Evolutionary conservation across 352 stramenopile species (phyloP).

Genomic region (Phytophthora citrophthora): DNA sequence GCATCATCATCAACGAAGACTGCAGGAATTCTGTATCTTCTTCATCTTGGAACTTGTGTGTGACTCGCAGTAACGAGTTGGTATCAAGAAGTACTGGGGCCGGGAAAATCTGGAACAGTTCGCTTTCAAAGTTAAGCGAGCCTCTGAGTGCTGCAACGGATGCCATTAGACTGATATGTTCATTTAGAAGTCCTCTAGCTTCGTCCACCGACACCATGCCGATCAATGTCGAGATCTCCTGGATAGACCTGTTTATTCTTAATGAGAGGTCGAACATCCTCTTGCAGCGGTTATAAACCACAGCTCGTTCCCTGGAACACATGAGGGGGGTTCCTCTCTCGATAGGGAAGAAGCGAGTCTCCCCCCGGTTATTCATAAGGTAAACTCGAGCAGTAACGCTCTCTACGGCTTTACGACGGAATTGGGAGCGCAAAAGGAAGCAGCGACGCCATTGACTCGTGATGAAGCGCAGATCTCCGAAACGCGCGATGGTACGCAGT

Average conservation of each 20-base stretch:
- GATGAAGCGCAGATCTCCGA: slow-evolving; percentile 58
- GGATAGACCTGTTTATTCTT: slow-evolving; percentile 88
- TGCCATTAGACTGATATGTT: slow-evolving; percentile 87
- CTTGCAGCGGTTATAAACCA: slow-evolving; percentile 86
- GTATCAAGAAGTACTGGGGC: slow-evolving; percentile 80
- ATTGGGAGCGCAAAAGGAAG: slow-evolving; percentile 69
- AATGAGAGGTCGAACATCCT: slow-evolving; percentile 89
- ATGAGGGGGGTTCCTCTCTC: slow-evolving; percentile 64
- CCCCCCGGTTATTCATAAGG: slow-evolving; percentile 81
- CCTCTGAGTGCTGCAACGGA: slow-evolving; percentile 75
- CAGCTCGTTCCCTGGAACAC: slow-evolving; percentile 77
- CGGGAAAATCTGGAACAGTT: slow-evolving; percentile 86
- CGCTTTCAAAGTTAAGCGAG: slow-evolving; percentile 87
- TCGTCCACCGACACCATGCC: slow-evolving; percentile 85
- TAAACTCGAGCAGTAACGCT: slow-evolving; percentile 76
- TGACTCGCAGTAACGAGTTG: slow-evolving; percentile 75
- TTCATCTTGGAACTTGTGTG: slow-evolving; percentile 50
- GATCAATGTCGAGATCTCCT: slow-evolving; percentile 86
- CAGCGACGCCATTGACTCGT: slow-evolving; percentile 66
- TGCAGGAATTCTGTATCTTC: slow-evolving; percentile 56
- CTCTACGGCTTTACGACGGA: slow-evolving; percentile 65
- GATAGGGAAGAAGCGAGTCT: slow-evolving; percentile 74
- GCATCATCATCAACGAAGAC: slow-evolving; percentile 85
- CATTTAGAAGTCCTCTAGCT: slow-evolving; percentile 74
- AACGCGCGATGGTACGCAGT: slow-evolving; percentile 55